Percentiles rank a stretch among this genome's conserved stretches.
Evolutionary conservation across 2,329 filamentous ascomycete species (phyloP).

Genomic region (Fusarium solani-melongenae): DNA sequence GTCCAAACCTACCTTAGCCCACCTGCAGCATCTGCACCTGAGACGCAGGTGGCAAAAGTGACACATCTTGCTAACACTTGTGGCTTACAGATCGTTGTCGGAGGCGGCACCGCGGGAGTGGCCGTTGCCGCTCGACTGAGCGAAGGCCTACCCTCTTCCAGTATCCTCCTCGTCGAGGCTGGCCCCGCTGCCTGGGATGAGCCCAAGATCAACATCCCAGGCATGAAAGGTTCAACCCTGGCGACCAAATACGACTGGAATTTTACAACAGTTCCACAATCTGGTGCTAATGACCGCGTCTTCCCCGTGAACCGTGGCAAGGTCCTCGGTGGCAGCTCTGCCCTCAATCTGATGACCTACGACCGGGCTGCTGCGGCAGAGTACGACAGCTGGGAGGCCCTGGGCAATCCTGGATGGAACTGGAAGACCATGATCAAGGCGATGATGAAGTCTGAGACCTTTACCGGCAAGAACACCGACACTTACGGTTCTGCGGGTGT

Average conservation of each 20-base stretch:
- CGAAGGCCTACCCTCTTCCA: conserved; percentile 42
- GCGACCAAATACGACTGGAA: conserved; percentile 52
- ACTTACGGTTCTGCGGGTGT: conserved; percentile 23
- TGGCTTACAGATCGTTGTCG: conserved; percentile 44
- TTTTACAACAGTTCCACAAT: conserved; percentile 56
- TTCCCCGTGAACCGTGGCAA: conserved; percentile 58
- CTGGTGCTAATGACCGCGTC: conserved; percentile 51
- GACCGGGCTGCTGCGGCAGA: conserved; percentile 50
- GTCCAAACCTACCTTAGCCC: conserved; percentile 6
- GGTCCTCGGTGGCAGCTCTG: conserved; percentile 59
- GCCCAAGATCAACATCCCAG: conserved; percentile 47
- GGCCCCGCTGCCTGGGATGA: conserved; percentile 45
- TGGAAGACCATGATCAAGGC: conserved; percentile 50
- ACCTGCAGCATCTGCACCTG: neutral
- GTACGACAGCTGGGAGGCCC: conserved; percentile 52
- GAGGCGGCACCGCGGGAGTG: conserved; percentile 49
- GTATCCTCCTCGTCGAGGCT: conserved; percentile 47
- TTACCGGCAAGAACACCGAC: conserved; percentile 28
- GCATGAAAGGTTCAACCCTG: conserved; percentile 44
- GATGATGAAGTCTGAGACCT: conserved; percentile 43
- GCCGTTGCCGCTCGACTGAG: conserved; percentile 49
- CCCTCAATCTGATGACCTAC: conserved; percentile 47
- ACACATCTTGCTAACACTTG: conserved; percentile 35
- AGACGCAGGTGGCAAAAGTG: neutral
- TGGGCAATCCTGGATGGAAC: conserved; percentile 52